phyloP scores from a whole-genome alignment of 257 asterid genomes.

The Penstemon newberryi region DNA sequence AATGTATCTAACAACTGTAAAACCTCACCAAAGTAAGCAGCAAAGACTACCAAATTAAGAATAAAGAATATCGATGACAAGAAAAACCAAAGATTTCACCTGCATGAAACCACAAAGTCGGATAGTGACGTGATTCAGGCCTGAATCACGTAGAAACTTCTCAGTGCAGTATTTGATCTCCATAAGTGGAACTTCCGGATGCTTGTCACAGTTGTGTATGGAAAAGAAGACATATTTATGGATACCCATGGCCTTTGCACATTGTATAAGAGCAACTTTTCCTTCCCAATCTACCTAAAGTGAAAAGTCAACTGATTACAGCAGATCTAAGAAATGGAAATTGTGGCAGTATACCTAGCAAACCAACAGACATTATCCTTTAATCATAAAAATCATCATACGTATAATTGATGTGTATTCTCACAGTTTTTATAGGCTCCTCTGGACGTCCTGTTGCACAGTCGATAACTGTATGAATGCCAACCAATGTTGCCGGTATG shows the following conservation, averaged over 20 bases:
- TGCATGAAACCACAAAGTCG: conserved; percentile 99
- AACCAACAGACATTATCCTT: neutral
- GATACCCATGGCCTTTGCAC: conserved; percentile 97
- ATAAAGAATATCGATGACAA: conserved; percentile 1
- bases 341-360: neutral
- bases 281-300: conserved; percentile 99
- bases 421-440: conserved; percentile 94
- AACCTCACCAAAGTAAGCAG: conserved; percentile 3
- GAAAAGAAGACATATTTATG: conserved; percentile 87
- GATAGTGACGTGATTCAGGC: conserved; percentile 73
- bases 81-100: conserved; percentile 41
- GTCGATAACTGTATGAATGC: conserved; percentile 91
- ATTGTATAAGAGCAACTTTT: conserved; percentile 95
- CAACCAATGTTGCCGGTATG: conserved; percentile 92
- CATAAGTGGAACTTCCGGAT: conserved; percentile 98
- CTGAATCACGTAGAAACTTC: conserved; percentile 79
- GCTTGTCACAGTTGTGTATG: conserved; percentile 97
- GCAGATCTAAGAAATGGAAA: conserved; percentile 15
- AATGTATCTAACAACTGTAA: conserved; percentile 3
- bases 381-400: conserved; percentile 11
- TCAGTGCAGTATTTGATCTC: conserved; percentile 96
- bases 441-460: conserved; percentile 99
- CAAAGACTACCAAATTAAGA: conserved; percentile 17
- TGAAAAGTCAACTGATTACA: conserved; percentile 31
- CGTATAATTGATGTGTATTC: conserved; percentile 26